These are phyloP conservation scores for Euphorbia schlechtendalii DNA, from an alignment of 441 rosid species.

Conservation along the genomic window DNA sequence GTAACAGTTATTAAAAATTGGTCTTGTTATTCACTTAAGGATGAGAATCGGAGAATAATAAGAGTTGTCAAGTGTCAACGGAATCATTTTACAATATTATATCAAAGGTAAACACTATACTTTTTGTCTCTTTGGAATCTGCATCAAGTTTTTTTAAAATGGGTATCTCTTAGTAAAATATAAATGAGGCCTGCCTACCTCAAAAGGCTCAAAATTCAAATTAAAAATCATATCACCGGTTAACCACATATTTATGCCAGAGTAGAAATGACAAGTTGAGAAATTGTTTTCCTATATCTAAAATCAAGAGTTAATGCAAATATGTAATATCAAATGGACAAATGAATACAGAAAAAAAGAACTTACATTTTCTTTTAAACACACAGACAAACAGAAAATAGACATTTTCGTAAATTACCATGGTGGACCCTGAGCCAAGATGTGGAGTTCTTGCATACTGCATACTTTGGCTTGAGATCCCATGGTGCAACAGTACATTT, in stretches of 20 bases:
- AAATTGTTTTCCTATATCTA: background rate
- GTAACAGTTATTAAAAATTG: background rate
- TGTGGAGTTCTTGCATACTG: conserved; percentile 41
- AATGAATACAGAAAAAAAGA: background rate
- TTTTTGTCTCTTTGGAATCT: background rate
- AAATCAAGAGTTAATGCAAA: background rate
- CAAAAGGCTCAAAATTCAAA: too few relatives aligned
- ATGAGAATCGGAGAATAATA: too few relatives aligned
- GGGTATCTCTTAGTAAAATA: background rate
- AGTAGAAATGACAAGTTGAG: background rate
- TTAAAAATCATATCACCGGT: background rate
- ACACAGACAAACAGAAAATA: background rate
- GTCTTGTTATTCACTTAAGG: too few relatives aligned
- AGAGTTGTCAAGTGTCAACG: background rate
- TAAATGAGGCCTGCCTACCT: too few relatives aligned
- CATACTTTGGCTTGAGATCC: conserved; percentile 34
- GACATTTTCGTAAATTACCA: conserved; percentile 32
- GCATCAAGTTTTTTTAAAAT: background rate
- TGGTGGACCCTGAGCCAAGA: conserved; percentile 41
- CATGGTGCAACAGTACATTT: conserved; percentile 34
- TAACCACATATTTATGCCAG: background rate
- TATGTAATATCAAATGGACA: background rate
- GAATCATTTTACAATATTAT: background rate
- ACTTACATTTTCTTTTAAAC: background rate
- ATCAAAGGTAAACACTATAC: background rate